A percentile compares a stretch with the other conserved stretches of the same genome.
These are phyloP conservation scores for Melanopsichium pennsylvanicum DNA, from an alignment of 1,284 basidiomycete species.

Conservation along the genomic window DNA sequence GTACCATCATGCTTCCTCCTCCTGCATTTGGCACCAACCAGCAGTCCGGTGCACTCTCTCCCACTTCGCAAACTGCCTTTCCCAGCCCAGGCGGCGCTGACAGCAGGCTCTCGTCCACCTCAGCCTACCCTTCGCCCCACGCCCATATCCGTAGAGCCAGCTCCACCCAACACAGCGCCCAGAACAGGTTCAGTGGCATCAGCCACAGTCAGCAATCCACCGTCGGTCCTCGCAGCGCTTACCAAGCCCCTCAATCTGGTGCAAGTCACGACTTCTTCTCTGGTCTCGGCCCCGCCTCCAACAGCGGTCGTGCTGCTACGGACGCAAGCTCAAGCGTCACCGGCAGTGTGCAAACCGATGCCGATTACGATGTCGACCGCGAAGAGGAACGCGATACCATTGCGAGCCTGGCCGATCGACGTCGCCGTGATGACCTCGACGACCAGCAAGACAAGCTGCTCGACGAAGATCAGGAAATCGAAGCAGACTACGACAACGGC, in stretches of 20 bases:
- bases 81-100: slow-evolving; percentile 28
- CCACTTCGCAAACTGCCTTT: slow-evolving; percentile 22
- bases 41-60: slow-evolving; percentile 24
- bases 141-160: slow-evolving; percentile 49
- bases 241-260: slow-evolving; percentile 7
- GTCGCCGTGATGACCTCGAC: slow-evolving; percentile 22
- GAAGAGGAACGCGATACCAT: slow-evolving; percentile 54
- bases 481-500: slow-evolving; percentile 22
- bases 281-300: slow-evolving; percentile 18
- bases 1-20: slow-evolving; percentile 48
- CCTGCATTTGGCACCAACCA: slow-evolving; percentile 21
- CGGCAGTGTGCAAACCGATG: slow-evolving; percentile 29
- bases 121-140: slow-evolving; percentile 53
- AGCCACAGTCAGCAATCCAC: slow-evolving; percentile 41
- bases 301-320: slow-evolving; percentile 19
- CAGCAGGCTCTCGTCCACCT: slow-evolving; percentile 12
- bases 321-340: slow-evolving; percentile 43
- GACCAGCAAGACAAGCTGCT: slow-evolving; percentile 14
- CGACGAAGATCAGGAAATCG: slow-evolving; percentile 18
- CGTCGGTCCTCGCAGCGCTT: slow-evolving; percentile 27
- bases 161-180: slow-evolving; percentile 10
- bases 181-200: slow-evolving; percentile 30
- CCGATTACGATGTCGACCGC: slow-evolving; percentile 20
- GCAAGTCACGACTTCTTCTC: slow-evolving; percentile 40
- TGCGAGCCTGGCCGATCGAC: slow-evolving; percentile 43